These are phyloP conservation scores for Pseudocercospora vitis DNA, from an alignment of 2,329 filamentous ascomycete genomes.

Conservation along the genomic window DNA sequence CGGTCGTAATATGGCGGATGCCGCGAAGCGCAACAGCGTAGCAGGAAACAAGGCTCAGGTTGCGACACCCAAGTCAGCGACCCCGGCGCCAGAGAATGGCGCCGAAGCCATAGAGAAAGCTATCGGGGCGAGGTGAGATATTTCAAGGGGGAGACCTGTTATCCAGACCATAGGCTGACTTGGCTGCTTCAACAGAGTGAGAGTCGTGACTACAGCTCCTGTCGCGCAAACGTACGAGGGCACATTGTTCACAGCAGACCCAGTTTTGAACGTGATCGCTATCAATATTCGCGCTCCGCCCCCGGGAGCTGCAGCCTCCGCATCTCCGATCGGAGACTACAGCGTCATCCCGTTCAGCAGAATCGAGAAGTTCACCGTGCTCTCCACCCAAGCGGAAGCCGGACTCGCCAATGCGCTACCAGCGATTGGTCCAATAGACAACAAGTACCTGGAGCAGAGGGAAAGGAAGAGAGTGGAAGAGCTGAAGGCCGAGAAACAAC, in stretches of 20 bases:
- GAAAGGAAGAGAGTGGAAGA: slow-evolving; percentile 58
- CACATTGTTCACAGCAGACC: slow-evolving; percentile 62
- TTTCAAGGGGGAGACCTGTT: too few relatives aligned
- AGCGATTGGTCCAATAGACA: slow-evolving; percentile 55
- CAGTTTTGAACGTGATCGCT: slow-evolving; percentile 60
- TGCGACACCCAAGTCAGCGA: slow-evolving; percentile 50
- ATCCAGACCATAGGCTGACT: not conserved
- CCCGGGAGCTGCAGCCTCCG: slow-evolving; percentile 35
- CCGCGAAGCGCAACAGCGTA: slow-evolving; percentile 55
- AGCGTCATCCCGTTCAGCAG: slow-evolving; percentile 61
- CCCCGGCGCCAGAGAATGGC: slow-evolving; percentile 46
- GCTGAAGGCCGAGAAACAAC: slow-evolving; percentile 58
- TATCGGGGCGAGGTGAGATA: slow-evolving; percentile 62
- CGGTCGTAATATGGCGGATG: slow-evolving; percentile 53
- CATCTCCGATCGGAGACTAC: slow-evolving; percentile 56
- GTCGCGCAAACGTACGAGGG: slow-evolving; percentile 58
- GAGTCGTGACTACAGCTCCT: slow-evolving; percentile 56
- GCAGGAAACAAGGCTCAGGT: slow-evolving; percentile 48
- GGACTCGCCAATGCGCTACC: slow-evolving; percentile 47
- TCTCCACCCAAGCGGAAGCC: slow-evolving; percentile 41
- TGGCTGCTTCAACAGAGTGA: slow-evolving; percentile 27
- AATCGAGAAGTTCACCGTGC: slow-evolving; percentile 58
- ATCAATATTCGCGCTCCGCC: slow-evolving; percentile 54
- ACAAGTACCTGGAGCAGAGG: slow-evolving; percentile 54
- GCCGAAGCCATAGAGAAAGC: slow-evolving; percentile 58